A percentile compares a stretch with the other conserved stretches of the same genome.
Conservation (phyloP, 2,329 filamentous ascomycete species). For the Sphaerulina musiva region DNA sequence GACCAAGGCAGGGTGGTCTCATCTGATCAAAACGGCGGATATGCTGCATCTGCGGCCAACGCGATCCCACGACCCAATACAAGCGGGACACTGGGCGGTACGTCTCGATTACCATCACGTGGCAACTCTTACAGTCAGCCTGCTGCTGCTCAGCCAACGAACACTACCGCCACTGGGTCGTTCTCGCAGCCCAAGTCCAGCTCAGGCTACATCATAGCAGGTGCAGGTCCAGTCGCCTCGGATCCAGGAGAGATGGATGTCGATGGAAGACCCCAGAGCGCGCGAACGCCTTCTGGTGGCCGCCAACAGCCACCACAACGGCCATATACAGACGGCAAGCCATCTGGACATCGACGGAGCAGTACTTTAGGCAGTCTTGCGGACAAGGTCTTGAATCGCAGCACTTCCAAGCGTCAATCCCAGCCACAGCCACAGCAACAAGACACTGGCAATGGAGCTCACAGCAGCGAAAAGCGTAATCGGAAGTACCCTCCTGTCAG, state of each 20-base stretch:
- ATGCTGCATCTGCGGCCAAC: conserved; percentile 27
- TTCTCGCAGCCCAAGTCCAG: conserved; percentile 69
- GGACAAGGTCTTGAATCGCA: conserved; percentile 77
- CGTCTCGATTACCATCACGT: conserved; percentile 60
- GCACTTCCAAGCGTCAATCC: conserved; percentile 30
- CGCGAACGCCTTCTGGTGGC: conserved; percentile 41
- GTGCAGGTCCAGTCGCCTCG: conserved; percentile 50
- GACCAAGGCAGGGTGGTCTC: conserved; percentile 48
- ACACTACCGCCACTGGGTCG: conserved; percentile 80
- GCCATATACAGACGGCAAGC: conserved; percentile 59
- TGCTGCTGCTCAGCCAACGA: conserved; percentile 75
- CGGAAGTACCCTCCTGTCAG: conserved; percentile 83
- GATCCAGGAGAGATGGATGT: conserved; percentile 43
- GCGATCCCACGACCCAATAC: conserved; percentile 63
- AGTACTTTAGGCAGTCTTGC: conserved; percentile 55
- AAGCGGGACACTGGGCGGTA: conserved; percentile 63
- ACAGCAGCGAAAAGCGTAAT: conserved; percentile 50
- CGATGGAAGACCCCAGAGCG: conserved; percentile 52
- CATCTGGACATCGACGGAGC: conserved; percentile 60
- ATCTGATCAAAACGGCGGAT: conserved; percentile 38
- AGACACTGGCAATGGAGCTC: conserved; percentile 40
- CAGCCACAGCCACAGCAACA: conserved; percentile 33
- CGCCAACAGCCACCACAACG: conserved; percentile 46
- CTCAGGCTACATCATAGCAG: conserved; percentile 64
- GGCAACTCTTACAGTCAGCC: conserved; percentile 79